Evolutionary conservation across 2,329 filamentous ascomycete genomes (phyloP).

Genomic region (Colletotrichum camelliae): DNA sequence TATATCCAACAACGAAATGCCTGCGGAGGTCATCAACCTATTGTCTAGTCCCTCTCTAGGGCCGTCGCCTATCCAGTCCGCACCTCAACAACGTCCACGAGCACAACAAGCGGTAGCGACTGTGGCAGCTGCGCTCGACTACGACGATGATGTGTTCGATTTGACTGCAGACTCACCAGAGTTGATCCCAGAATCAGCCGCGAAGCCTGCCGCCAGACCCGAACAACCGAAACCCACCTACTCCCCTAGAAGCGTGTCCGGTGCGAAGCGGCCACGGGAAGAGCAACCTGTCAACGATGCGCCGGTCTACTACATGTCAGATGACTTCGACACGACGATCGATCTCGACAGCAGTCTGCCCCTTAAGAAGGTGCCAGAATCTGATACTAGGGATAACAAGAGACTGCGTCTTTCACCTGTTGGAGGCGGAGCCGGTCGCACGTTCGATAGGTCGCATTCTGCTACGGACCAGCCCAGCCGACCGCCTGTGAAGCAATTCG

Average conservation of each 20-base stretch:
- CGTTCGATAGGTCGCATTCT: background rate
- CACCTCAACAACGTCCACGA: background rate
- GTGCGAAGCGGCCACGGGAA: conserved; percentile 1
- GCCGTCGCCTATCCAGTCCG: background rate
- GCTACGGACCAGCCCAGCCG: background rate
- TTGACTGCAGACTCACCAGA: conserved; percentile 17
- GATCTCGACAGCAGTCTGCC: conserved; percentile 32
- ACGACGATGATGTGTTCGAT: conserved; percentile 22
- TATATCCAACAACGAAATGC: conserved; percentile 25
- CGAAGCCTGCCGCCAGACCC: background rate
- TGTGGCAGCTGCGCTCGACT: background rate
- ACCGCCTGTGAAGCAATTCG: background rate
- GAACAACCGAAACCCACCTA: background rate
- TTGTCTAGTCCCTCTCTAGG: conserved; percentile 34
- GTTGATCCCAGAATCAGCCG: background rate
- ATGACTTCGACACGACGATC: conserved; percentile 48
- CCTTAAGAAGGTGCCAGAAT: background rate
- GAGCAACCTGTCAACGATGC: background rate
- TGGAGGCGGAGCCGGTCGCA: background rate
- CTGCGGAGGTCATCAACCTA: conserved; percentile 39
- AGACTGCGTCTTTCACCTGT: conserved; percentile 28
- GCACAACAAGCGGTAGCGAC: background rate
- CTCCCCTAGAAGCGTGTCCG: background rate
- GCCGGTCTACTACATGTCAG: conserved; percentile 38
- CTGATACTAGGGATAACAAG: conserved; percentile 32